Base-by-base conservation (phyloP, 2,329 filamentous ascomycete genomes). In the Claviceps pusilla region DNA sequence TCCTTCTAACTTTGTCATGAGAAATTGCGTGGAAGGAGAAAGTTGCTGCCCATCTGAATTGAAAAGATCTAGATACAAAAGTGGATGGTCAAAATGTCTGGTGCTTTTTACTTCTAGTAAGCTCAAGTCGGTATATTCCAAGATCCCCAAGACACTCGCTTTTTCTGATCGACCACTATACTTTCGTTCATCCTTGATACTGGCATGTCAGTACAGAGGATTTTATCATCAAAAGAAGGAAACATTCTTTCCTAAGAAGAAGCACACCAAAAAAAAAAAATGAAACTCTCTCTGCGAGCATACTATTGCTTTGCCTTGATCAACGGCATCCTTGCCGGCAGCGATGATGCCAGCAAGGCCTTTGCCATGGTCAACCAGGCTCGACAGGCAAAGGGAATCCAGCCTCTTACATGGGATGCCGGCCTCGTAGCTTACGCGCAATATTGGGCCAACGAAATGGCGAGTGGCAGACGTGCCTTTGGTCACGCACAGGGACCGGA, bases 391-490 rank as follows among this genome's bases (percentile, higher is more conserved):
- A 57, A 65, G n/a, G 60, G 63, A 28, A 33, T 68, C 24, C 56
- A 57, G 37, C 60, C 63, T 49, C 60, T 69, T 3, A 42, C 53
- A 2, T 69, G 63, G 68, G 64, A 63, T 53, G 53, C 60, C 16
- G 60, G 63, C 47, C 57, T 70, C 16, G 62, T 62, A 10, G 57
- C 62, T 37, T 67, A 66, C 49, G 67, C 68, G 29, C 63, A 65
- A 50, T 63, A 61, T 33, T 70, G 66, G 68, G 68, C 65, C 14
- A 62, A 65, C 48, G 58, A 66, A 42, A 66, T 70, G 60, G 67
- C 60, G 2, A 59, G 61, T 16, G 62, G 60, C 7, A 55, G 56
- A n/a, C 60, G 61, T 33, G 61, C 62, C 3, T 68, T 69, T 53
- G 57, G 61, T 45, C 68, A 69, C 52, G 63, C 67, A 4, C 59